A percentile compares a stretch with the other conserved stretches of the same genome.
Evolutionary conservation across 768 basidiomycete genomes (phyloP).

Genomic region (Macrolepiota fuliginosa): DNA sequence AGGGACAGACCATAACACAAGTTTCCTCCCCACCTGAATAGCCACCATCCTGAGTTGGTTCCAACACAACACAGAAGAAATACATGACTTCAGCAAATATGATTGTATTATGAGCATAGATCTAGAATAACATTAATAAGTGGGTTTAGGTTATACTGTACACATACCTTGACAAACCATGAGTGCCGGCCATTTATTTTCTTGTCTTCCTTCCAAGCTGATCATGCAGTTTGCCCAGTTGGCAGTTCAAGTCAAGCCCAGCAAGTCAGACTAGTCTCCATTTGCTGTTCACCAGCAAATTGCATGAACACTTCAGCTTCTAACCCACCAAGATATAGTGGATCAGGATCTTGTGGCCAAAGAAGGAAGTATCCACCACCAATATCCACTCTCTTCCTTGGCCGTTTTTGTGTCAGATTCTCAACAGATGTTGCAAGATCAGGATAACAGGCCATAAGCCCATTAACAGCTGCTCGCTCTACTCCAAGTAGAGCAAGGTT

Average conservation of each 20-base stretch:
- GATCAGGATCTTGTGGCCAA: not conserved
- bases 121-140: not conserved
- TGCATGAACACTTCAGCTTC: too few relatives aligned
- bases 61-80: not conserved
- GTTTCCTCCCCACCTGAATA: not conserved
- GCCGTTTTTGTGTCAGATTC: not conserved
- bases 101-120: not conserved
- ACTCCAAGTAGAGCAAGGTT: constrained; percentile 22
- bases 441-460: not conserved
- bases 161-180: not conserved
- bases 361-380: not conserved
- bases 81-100: not conserved
- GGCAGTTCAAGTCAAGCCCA: too few relatives aligned
- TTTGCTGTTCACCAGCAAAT: not conserved
- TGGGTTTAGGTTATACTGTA: constrained; percentile 18
- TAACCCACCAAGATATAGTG: too few relatives aligned
- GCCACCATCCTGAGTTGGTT: not conserved
- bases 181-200: too few relatives aligned
- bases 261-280: too few relatives aligned
- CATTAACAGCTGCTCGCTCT: constrained; percentile 6
- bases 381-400: not conserved
- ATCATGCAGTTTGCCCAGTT: too few relatives aligned
- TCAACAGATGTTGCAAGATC: not conserved
- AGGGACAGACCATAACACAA: not conserved
- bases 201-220: too few relatives aligned